Base-by-base conservation (phyloP, 352 stramenopile genomes). In the Peronospora farinosa region DNA sequence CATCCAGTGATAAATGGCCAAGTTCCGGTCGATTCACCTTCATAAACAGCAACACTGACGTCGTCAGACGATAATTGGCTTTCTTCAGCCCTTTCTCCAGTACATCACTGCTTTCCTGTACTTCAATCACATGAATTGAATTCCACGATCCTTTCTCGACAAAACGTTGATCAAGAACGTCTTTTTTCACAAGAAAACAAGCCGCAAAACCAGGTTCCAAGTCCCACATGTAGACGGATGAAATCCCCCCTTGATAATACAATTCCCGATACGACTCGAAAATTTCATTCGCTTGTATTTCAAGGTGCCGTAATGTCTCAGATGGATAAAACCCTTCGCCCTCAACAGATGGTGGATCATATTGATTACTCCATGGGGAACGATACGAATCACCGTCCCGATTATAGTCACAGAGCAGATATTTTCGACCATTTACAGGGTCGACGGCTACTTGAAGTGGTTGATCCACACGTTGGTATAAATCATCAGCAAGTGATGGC, bases 241-340 rank as follows among this genome's bases (percentile, higher is more conserved):
- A 97, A 41, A 95, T 81, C 35, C 88, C 89, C 9, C 87, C 83
- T 51, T 95, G 85, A 68, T 98, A 99, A 69, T 99, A 99, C 31
- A 98, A 72, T 65, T 97, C 86, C 13, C 88, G 72, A 69, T 99
- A 99, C 42, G 88, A 84, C 65, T 98, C 93, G 60, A 98, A 98
- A 50, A 98, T 88, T 69, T 98, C 89, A 66, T 98, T 98, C 10
- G 88, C 84, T 41, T 97, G 68, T 16, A 95, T 60, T 68, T 98
- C 94, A 12, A 98, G 71, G 48, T 85, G 69, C 5, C 92, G 82
- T 19, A 98, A 53, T 37, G 81, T 80, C 55, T 96, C 78, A 0
- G 85, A 95, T 5, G 90, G 88, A 37, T 78, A 86, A 46, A 97
- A 96, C n/a, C 86, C 84, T 54, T 96, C 84, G 11, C 82, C 78